Base-by-base conservation (phyloP, 208 protist genomes). In the Angomonas deanei region DNA sequence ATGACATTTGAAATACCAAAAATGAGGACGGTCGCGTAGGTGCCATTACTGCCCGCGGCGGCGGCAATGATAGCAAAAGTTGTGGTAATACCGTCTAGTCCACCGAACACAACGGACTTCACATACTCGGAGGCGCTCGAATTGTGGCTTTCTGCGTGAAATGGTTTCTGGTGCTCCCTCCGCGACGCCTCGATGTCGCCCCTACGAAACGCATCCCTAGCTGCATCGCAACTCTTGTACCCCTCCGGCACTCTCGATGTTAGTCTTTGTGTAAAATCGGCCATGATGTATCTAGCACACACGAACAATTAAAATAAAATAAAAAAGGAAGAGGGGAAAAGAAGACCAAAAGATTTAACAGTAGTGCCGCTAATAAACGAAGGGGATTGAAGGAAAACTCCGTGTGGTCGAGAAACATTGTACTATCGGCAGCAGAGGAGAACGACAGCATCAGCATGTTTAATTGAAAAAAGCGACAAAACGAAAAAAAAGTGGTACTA, bases 1-100 rank as follows among this genome's bases (percentile, higher is more conserved):
- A 98, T 73, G 3, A 98, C 78, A 65, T 97, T 98, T 11, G 97
- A 96, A 64, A 98, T 92, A 32, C 88, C 88, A 69, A 97, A 92
- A 48, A 97, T 85, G 17, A 97, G 73, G 33, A 97, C 86, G 17
- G 86, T 92, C 2, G 71, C 76, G 47, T 78, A 88, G 63, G 77
- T 82, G n/a, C 76, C 85, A 66, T 86, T 89, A 70, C 86, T 93
- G 13, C 93, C 94, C 19, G 84, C 88, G 0, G 92, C 92, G 31
- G 85, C 91, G 0, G 92, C 74, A 64, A 98, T 93, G 62, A 98
- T 90, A 28, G 94, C 92, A 82, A 98, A 97, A n/a, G 92, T 97
- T 5, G 94, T 98, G 50, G 96, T 93, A 39, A 98, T 97, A 54
- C 96, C 96, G 70, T 98, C 96, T 8, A 98, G 70, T 3, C 94